Evolutionary conservation across 768 basidiomycete genomes (phyloP), one percentile per base, ranked within the genome.

Genomic region (Kwoniella mangroviensis): DNA sequence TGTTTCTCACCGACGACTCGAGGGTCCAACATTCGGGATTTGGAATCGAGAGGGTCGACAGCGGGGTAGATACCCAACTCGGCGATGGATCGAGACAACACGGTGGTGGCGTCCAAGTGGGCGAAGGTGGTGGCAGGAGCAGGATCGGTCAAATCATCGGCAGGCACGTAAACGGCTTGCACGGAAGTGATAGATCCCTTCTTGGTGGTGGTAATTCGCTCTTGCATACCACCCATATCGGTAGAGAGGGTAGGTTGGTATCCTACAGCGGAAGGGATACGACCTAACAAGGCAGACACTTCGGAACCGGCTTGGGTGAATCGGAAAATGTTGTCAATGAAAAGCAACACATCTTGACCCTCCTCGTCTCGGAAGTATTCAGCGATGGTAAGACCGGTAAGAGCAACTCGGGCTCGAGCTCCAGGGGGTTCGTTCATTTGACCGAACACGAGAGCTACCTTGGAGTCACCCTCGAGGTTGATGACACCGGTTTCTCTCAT

Each of bases 271-370:
- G 97, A 98, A 77, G 97, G 97, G 83, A 98, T 99, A 93, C 97
- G 97, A 88, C 97, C 97, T 77, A 98, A 92, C 80, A 99, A 86
- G 74, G 97, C 97, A 86, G 97, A 99, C 88, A 98, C 97, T 85
- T 98, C 97, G 74, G 97, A 99, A 90, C 97, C 97, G 82, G 97
- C 97, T 85, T 98, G 97, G 79, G 97, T 99, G 92, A 99, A 99
- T 84, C 97, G 95, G 97, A 99, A 99, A 86, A 99, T 99, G 90
- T 99, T 99, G 92, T 99, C 97, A 84, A 99, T 99, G 89, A 99
- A 99, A 83, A 99, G 90, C 84, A 99, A 89, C 88, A 99, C 97
- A 85, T 99, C 97, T 86, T 99, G 97, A 74, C 97, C 97, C 87
- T 99, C 96, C 87, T 98, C 96, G 81, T 99, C 97, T 90, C 97